Base-by-base conservation (phyloP, 805 yeast species). In the Wickerhamomyces alni region DNA sequence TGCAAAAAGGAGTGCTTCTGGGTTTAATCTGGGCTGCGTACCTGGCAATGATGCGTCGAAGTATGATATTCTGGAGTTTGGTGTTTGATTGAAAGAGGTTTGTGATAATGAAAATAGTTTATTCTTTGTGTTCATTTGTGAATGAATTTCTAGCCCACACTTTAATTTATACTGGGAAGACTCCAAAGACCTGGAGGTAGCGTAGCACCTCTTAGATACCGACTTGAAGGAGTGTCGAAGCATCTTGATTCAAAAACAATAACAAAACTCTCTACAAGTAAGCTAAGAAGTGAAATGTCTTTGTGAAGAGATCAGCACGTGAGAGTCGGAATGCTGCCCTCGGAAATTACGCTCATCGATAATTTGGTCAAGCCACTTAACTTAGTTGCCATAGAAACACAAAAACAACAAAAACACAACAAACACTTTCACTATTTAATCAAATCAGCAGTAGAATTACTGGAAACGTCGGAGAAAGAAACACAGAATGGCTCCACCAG, bases 21-120 rank as follows among this genome's bases (percentile, higher is more conserved):
- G 75, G 56, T 89, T 91, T 35, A 93, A 59, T 32, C 51, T 66
- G 0, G 99, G 99, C 57, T 85, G 95, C 0, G 97, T 80, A 3
- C 99, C 99, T 0, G 99, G 99, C 19, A 93, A 58, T 8, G 91
- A 85, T 11, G 82, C 73, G 62, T 93, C 99, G 54, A 80, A 93
- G 53, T 64, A 84, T 13, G 95, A 81, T 2, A 84, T 76, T 31
- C 72, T 72, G 3, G 81, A 53, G 61, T 91, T 91, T 6, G 95
- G 94, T 3, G 45, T 51, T 7, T 67, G 65, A 33, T 75, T 68
- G 39, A 74, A 70, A 7, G 70, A 63, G 19, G 66, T 62, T 39
- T 69, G 65, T 2, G 89, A 73, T 2, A 68, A 50, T 3, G 96
- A 84, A 50, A 93, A 93, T 21, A 93, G 74, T 59, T 93, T 93